phyloP scores from a whole-genome alignment of 2,329 filamentous ascomycete species.

The Xylariaceae sp. region DNA sequence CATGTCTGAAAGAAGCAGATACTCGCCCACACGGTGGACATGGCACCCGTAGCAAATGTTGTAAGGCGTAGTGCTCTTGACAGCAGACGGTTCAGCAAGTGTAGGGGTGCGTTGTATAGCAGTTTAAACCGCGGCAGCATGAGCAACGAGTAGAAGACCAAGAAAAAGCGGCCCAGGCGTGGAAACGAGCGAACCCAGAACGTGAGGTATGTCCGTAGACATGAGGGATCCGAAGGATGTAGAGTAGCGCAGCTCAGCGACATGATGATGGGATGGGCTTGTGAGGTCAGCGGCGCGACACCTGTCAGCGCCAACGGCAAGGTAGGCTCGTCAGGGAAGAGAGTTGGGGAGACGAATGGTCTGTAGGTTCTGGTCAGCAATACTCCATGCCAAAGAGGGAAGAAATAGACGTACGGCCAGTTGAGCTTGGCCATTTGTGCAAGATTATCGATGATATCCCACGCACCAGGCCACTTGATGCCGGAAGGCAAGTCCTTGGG shows the following conservation, averaged over 20 bases:
- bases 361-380: slow-evolving; percentile 49
- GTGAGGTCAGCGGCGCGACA: slow-evolving; percentile 79
- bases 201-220: slow-evolving; percentile 82
- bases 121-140: slow-evolving; percentile 71
- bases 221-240: slow-evolving; percentile 87
- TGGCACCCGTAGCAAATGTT: slow-evolving; percentile 79
- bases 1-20: slow-evolving; percentile 87
- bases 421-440: slow-evolving; percentile 80
- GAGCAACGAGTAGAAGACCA: slow-evolving; percentile 74
- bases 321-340: slow-evolving; percentile 76
- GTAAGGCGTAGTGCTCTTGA: slow-evolving; percentile 75
- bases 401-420: slow-evolving; percentile 74
- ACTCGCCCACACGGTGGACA: slow-evolving; percentile 86
- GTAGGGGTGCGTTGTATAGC: slow-evolving; percentile 73
- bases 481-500: slow-evolving; percentile 71
- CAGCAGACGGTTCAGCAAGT: slow-evolving; percentile 70
- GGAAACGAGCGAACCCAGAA: slow-evolving; percentile 89
- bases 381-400: neutral
- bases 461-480: slow-evolving; percentile 76
- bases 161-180: slow-evolving; percentile 76
- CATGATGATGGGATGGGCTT: slow-evolving; percentile 85
- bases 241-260: slow-evolving; percentile 88
- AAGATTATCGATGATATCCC: slow-evolving; percentile 80
- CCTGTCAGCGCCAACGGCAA: slow-evolving; percentile 70
- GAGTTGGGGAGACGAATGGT: slow-evolving; percentile 81